Evolutionary conservation across 2,329 filamentous ascomycete genomes (phyloP).

Genomic region (Aspergillus sp.): DNA sequence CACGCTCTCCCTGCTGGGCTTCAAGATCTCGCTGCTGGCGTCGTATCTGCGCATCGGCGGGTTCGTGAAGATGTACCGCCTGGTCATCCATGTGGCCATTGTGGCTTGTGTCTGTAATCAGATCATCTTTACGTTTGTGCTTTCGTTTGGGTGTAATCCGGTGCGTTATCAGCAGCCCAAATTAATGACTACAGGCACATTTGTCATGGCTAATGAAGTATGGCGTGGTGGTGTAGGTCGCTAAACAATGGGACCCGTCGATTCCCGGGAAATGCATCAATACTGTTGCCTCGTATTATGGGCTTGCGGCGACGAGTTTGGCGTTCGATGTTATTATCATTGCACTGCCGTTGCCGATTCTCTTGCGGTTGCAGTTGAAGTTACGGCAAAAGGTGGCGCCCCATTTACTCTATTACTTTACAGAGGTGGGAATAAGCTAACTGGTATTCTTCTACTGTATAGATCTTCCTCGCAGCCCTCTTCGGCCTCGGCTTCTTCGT

Average conservation of each 20-base stretch:
- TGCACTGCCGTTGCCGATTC: constrained; percentile 24
- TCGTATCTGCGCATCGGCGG: constrained; percentile 50
- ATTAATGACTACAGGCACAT: no score
- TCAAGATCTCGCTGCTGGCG: constrained; percentile 49
- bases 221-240: background rate
- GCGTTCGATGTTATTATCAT: constrained; percentile 26
- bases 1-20: constrained; percentile 39
- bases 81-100: background rate
- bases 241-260: background rate
- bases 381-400: constrained; percentile 16
- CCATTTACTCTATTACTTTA: no score
- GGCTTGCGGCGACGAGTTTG: constrained; percentile 23
- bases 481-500: constrained; percentile 55
- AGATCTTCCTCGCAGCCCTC: constrained; percentile 43
- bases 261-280: constrained; percentile 43
- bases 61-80: constrained; percentile 36
- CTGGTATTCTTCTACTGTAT: background rate
- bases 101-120: background rate
- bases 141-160: background rate
- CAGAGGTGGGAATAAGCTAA: no score
- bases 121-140: background rate
- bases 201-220: no score
- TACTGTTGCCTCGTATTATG: constrained; percentile 46
- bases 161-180: background rate
- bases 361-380: constrained; percentile 19